Evolutionary conservation across 495 filamentous ascomycete species (phyloP).

Genomic region (Trichodelitschia bisporula): DNA sequence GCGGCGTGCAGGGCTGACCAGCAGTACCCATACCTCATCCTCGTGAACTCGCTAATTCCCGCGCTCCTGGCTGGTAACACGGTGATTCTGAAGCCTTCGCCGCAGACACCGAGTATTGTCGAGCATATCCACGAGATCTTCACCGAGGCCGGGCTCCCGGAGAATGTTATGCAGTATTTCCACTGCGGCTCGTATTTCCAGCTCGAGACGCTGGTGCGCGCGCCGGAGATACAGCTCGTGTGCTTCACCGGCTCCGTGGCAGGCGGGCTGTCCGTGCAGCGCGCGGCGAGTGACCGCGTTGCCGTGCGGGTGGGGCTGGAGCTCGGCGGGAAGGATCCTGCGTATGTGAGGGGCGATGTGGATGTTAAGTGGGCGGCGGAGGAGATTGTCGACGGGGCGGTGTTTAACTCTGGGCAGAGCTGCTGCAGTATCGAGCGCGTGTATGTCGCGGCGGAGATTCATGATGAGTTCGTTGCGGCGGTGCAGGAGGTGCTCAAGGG

Average conservation of each 20-base stretch:
- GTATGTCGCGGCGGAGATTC: slow-evolving; percentile 66
- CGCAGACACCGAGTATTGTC: slow-evolving; percentile 74
- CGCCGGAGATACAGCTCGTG: slow-evolving; percentile 46
- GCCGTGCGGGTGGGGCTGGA: slow-evolving; percentile 60
- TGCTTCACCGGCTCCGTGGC: slow-evolving; percentile 90
- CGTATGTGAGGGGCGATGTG: slow-evolving; percentile 67
- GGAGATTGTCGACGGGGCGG: slow-evolving; percentile 76
- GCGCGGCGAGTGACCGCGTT: slow-evolving; percentile 52
- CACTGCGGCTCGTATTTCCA: slow-evolving; percentile 51
- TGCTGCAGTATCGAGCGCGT: slow-evolving; percentile 86
- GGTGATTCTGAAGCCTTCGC: slow-evolving; percentile 79
- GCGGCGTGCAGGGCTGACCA: slow-evolving; percentile 1
- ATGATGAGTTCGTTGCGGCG: slow-evolving; percentile 56
- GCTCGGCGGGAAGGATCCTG: slow-evolving; percentile 81
- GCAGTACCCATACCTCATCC: slow-evolving; percentile 78
- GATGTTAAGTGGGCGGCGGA: slow-evolving; percentile 75
- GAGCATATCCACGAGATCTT: slow-evolving; percentile 63
- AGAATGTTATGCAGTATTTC: slow-evolving; percentile 68
- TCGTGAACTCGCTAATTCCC: slow-evolving; percentile 75
- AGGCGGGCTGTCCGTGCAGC: slow-evolving; percentile 64
- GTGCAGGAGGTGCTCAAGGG: slow-evolving; percentile 59
- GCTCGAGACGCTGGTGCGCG: slow-evolving; percentile 48
- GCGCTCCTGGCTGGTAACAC: slow-evolving; percentile 70
- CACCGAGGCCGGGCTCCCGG: slow-evolving; percentile 46
- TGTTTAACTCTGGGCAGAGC: slow-evolving; percentile 95